Evolutionary conservation across 2,329 filamentous ascomycete species (phyloP).

Genomic region (Parastagonospora avenae): DNA sequence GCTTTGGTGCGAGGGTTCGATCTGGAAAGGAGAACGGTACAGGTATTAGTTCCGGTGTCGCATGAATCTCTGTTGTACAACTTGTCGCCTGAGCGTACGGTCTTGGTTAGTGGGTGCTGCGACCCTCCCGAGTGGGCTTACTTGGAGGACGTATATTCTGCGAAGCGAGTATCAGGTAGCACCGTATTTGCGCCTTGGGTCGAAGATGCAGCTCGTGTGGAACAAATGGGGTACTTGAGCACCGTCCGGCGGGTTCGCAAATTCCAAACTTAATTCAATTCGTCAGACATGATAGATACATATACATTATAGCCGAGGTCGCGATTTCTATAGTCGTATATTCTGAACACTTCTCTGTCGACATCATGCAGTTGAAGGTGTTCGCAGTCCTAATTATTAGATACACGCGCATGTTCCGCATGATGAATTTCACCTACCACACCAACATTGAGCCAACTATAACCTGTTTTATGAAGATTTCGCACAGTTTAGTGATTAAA

Average conservation of each 20-base stretch:
- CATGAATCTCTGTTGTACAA: constrained; percentile 27
- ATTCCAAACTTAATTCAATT: constrained; percentile 21
- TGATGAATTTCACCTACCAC: no score
- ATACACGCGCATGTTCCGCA: no score
- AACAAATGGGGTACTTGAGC: constrained; percentile 39
- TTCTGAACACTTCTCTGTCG: no score
- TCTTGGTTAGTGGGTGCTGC: constrained; percentile 39
- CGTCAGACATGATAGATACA: no score
- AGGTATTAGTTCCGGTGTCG: constrained; percentile 68
- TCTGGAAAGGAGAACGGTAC: constrained; percentile 56
- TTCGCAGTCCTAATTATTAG: no score
- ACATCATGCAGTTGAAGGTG: no score
- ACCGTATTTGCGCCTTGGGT: constrained; percentile 3
- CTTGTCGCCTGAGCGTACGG: constrained; percentile 32
- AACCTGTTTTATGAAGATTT: no score
- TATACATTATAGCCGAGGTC: no score
- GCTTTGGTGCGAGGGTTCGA: constrained; percentile 75
- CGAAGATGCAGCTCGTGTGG: constrained; percentile 16
- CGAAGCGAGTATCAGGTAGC: no score
- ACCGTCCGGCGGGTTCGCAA: constrained; percentile 36
- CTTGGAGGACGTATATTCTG: constrained; percentile 33
- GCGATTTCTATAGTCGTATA: no score
- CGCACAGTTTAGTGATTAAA: no score
- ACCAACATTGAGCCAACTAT: no score
- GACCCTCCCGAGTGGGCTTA: constrained; percentile 44